Base-by-base conservation (phyloP, 2,329 filamentous ascomycete genomes). In the Ophiostoma triangulosporum region DNA sequence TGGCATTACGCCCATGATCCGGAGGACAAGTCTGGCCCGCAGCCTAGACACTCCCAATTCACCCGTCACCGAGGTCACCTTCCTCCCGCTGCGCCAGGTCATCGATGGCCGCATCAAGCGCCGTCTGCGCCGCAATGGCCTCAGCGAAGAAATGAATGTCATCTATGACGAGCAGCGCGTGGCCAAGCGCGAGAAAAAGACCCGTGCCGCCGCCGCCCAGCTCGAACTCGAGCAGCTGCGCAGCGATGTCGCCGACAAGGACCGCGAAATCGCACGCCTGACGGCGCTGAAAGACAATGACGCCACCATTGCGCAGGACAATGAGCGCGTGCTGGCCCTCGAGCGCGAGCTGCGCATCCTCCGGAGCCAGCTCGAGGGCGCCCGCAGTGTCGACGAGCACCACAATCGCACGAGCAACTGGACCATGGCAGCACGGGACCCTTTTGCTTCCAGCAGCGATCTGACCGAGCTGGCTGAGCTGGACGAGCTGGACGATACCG, bases 1-100 rank as follows among this genome's bases (percentile, higher is more conserved):
- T 1, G 78, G 79, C 2, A 64, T 83, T 27, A 82, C 80, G 1
- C 79, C 80, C 1, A 75, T 80, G 66, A 66, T 83, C 43, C 69
- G 69, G 35, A 73, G 77, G 20, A 70, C 78, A 0, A 70, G 70
- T 1, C 68, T 81, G 1, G 60, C 70, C 74, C 43, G 26, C 35
- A 4, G 11, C 8, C 14, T 54, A 7, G 20, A 48, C 55, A 51
- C 22, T 58, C 62, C n/a, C 54, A 56, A 52, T 53, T 50, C 63
- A 33, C 55, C 63, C 58, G 65, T 65, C 53, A 67, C 68, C 40
- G 64, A 72, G 59, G 56, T 74, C 53, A 66, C 70, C 54, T 74
- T 79, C 50, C 64, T 70, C 27, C 69, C 73, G 0, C 69, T 81
- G 3, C 72, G 75, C 8, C 76, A 80, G 54, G 73, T 79, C 15